Percentiles rank a stretch among this genome's conserved stretches.
These are phyloP conservation scores for Prorocentrum cordatum DNA, from an alignment of 169 alveolate species.

Conservation along the genomic window DNA sequence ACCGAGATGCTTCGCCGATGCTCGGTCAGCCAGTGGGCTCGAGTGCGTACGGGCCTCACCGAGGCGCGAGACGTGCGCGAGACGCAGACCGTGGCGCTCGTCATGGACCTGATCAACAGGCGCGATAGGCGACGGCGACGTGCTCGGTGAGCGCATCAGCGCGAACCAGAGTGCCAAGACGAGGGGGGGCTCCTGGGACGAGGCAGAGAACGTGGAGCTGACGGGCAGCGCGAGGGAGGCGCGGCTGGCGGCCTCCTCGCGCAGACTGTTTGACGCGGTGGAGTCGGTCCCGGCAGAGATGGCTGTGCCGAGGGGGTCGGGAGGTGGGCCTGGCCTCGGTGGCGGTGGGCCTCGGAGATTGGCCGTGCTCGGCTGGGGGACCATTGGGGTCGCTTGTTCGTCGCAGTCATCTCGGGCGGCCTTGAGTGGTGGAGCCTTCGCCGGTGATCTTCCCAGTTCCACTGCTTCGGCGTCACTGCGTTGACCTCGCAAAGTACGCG, in stretches of 20 bases:
- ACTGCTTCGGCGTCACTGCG: too few relatives aligned
- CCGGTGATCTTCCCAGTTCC: too few relatives aligned
- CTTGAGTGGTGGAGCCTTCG: too few relatives aligned
- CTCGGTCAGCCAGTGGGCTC: constrained; percentile 2
- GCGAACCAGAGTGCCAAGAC: background rate
- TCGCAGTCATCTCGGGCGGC: too few relatives aligned
- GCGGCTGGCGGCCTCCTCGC: too few relatives aligned
- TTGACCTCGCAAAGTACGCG: too few relatives aligned
- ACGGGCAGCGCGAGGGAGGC: too few relatives aligned
- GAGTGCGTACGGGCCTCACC: background rate
- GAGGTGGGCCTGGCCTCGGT: too few relatives aligned
- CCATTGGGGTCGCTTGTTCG: background rate
- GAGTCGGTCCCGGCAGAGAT: background rate
- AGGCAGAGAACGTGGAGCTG: background rate
- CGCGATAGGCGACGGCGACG: background rate
- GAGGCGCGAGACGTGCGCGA: constrained; percentile 5
- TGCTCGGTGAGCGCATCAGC: background rate
- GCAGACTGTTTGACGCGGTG: too few relatives aligned
- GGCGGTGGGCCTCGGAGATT: background rate
- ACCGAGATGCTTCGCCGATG: background rate
- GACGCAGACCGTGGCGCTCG: constrained; percentile 13
- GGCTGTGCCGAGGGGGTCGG: background rate
- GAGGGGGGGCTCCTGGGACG: background rate
- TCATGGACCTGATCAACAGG: background rate
- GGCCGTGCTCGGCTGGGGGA: background rate